Evolutionary conservation across 108 stramenopile species (phyloP).

Genomic region (Cyclotella kingstonii): DNA sequence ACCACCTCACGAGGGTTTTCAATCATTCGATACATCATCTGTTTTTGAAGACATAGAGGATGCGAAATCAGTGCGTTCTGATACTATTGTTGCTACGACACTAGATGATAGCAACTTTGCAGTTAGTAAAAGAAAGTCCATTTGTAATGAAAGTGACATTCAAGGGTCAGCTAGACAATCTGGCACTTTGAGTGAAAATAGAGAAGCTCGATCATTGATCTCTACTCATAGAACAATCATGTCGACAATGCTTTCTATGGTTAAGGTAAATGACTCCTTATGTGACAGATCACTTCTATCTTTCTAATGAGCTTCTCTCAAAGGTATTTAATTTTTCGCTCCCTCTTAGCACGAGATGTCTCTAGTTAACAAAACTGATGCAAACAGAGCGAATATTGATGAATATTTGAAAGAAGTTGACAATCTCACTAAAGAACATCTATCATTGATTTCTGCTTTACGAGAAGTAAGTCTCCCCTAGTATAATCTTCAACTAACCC

Average conservation of each 20-base stretch:
- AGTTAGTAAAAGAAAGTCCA: slow-evolving; percentile 16
- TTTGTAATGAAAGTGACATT: slow-evolving; percentile 22
- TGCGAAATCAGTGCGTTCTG: slow-evolving; percentile 2
- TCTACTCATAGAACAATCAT: slow-evolving; percentile 57
- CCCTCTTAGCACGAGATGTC: slow-evolving; percentile 57
- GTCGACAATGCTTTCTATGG: slow-evolving; percentile 61
- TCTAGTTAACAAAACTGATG: slow-evolving; percentile 60
- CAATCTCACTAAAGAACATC: slow-evolving; percentile 51
- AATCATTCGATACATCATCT: background rate
- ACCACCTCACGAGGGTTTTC: slow-evolving; percentile 9
- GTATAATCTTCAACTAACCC: background rate
- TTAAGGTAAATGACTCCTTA: slow-evolving; percentile 35
- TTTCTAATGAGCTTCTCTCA: background rate
- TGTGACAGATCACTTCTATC: background rate
- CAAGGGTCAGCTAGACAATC: background rate
- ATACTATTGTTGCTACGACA: too few species aligned
- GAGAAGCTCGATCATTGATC: slow-evolving; percentile 49
- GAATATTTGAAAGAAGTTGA: slow-evolving; percentile 67
- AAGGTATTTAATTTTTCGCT: background rate
- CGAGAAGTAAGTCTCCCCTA: slow-evolving; percentile 30
- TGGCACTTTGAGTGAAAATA: background rate
- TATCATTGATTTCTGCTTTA: slow-evolving; percentile 53
- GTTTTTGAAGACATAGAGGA: slow-evolving; percentile 1
- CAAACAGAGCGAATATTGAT: slow-evolving; percentile 62
- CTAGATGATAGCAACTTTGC: slow-evolving; percentile 15